Evolutionary conservation across 176 grass and related monocot species (phyloP), one percentile per base, ranked within the genome.

Genomic region (Zoysia japonica): DNA sequence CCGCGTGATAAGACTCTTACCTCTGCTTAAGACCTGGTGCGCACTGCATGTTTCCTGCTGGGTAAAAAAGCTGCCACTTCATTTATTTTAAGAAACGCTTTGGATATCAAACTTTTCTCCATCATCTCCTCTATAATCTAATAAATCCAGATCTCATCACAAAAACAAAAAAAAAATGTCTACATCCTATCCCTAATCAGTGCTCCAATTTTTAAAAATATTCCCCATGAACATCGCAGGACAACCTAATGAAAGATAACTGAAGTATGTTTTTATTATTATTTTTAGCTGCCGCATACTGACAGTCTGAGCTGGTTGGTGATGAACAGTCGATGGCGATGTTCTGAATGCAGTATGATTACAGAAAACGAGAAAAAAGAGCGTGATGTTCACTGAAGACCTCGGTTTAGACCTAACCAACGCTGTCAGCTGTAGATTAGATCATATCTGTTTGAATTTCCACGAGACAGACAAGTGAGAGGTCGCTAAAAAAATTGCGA

Each of bases 381-480:
- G 3, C 5, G 72, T 64, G 40, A 59, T 10, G 60, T 59, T 48
- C 11, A 17, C 44, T 42, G 38, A 52, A 20, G 50, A 48, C 59
- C 6, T 62, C 61, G 35, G 44, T 61, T 49, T 75, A 38, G 74
- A 80, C 76, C 68, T 67, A 74, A 85, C 59, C 38, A 53, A 59
- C 8, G 48, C 49, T 16, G 19, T 47, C 5, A 47, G 76, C 68
- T 66, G 61, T 74, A 67, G 42, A 80, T 60, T 67, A 66, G 11
- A 65, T 37, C 47, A 38, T 55, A 15, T 44, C 15, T 66, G 39
- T 47, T 1, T 40, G 42, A 80, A 37, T 48, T 79, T 80, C 83
- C 68, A 74, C 83, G 37, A 6, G 61, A 42, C 16, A 49, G 59
- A 65, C 83, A 72, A 79, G 6, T 71, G 67, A 71, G 37, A 71